A percentile compares a stretch with the other conserved stretches of the same genome.
These are phyloP conservation scores for Phytophthora pisi DNA, from an alignment of 352 stramenopile species.

Conservation along the genomic window DNA sequence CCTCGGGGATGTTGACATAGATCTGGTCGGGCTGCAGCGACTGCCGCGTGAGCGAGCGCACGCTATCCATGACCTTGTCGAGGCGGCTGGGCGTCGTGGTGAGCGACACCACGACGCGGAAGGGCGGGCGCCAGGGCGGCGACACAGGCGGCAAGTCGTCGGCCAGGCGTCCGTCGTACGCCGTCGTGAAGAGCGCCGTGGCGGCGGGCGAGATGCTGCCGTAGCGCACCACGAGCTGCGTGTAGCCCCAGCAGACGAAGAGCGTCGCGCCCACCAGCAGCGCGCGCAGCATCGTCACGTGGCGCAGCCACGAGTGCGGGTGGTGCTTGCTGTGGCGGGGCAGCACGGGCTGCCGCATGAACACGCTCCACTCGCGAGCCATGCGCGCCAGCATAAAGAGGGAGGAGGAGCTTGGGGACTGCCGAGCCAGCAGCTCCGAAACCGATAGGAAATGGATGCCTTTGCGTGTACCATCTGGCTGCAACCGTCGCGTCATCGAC, in stretches of 20 bases:
- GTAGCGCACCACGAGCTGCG: slow-evolving; percentile 71
- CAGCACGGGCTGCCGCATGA: slow-evolving; percentile 70
- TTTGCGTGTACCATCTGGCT: slow-evolving; percentile 2
- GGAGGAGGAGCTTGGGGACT: slow-evolving; percentile 1
- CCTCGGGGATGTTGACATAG: slow-evolving; percentile 77
- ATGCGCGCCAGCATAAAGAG: slow-evolving; percentile 27
- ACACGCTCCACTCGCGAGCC: slow-evolving; percentile 46
- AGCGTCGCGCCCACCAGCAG: slow-evolving; percentile 35
- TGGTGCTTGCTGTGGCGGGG: slow-evolving; percentile 41
- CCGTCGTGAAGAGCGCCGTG: slow-evolving; percentile 66
- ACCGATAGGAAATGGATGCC: slow-evolving; percentile 29
- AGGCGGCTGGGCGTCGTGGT: slow-evolving; percentile 78
- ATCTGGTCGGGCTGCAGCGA: slow-evolving; percentile 74
- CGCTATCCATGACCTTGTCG: slow-evolving; percentile 79
- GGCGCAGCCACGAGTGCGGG: slow-evolving; percentile 40
- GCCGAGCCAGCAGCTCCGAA: background rate
- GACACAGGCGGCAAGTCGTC: slow-evolving; percentile 50
- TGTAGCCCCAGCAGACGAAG: slow-evolving; percentile 57
- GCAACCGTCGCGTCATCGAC: background rate
- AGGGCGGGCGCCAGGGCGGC: slow-evolving; percentile 62
- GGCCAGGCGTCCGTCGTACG: slow-evolving; percentile 53
- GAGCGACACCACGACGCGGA: slow-evolving; percentile 83
- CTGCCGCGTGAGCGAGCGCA: slow-evolving; percentile 64
- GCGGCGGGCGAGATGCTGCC: slow-evolving; percentile 77
- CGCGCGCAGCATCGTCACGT: slow-evolving; percentile 46